Evolutionary conservation across 73 alveolate species (phyloP), one percentile per base, ranked within the genome.

Genomic region (Effrenium voratum): DNA sequence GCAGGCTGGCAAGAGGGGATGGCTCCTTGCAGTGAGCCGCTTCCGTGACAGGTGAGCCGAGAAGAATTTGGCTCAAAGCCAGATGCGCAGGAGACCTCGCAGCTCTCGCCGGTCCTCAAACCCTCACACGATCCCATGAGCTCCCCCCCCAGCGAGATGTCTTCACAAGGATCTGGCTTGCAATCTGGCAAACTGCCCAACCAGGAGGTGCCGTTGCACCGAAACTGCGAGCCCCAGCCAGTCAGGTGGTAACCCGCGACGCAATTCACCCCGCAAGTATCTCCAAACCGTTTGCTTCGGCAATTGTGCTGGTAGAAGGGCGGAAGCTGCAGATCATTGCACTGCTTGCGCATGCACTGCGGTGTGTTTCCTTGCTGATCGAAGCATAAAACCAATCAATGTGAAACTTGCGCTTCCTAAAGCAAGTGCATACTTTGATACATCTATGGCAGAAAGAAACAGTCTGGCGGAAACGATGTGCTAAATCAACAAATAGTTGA

Each of bases 211-310:
- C 82, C 82, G 30, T 36, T 68, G 36, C 94, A 85, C 19, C 28
- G 50, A 46, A 85, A 85, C 63, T 36, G 81, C 2, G 94, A n/a
- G 41, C 94, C 94, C 80, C 80, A 85, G 44, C 80, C 68, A 19
- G 59, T 34, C 1, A 60, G 32, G 81, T 57, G 40, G 66, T 38
- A 85, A 10, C 94, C 94, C 47, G 73, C 44, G n/a, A 82, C 94
- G 94, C 94, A 85, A 34, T 60, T 85, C 94, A 85, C 94, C 43
- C 75, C 94, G 49, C 94, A 85, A 28, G 82, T 59, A 30, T 85
- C 94, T 24, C 94, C 94, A n/a, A 28, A 55, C 40, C 75, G 82
- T 55, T 83, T 49, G 43, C 43, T 36, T 5, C 86, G 86, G 86
- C 86, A 76, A 40, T 76, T 76, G 86, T 76, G 86, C 40, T 55